Base-by-base conservation (phyloP, 345 rosid genomes). In the Kernera saxatilis region DNA sequence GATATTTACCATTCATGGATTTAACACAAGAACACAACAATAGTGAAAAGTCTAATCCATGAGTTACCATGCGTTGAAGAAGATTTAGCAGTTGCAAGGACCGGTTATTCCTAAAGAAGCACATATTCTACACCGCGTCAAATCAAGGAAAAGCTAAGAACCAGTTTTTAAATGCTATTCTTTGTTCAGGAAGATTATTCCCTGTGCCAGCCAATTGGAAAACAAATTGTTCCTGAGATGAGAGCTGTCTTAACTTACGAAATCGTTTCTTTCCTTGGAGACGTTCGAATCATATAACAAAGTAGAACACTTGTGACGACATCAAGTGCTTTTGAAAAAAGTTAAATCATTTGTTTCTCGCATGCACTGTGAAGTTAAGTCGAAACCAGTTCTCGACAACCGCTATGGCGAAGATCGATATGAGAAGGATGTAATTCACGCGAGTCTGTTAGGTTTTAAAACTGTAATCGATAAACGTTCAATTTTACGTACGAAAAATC, bases 31-130 rank as follows among this genome's bases (percentile, higher is more conserved):
- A 75, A 55, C 30, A 26, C 8, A 76, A 30, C 23, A 66, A 73
- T 23, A 50, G 37, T 69, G 18, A 77, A 55, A 57, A 41, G 19
- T 59, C 78, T 37, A 71, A 60, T 13, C 58, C 45, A 56, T 23
- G 74, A 79, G 84, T 80, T 60, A 84, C 85, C 90, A 89, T 86
- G 81, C 85, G 87, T 82, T 76, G 84, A 72, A 86, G 92, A 78
- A 90, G 86, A 78, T 10, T 81, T 75, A 85, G 85, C 73, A 88
- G 88, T 91, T 88, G 85, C 70, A 77, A 79, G 69, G 63, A 59
- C 62, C 22, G 49, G 8, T 64, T 14, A 69, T 30, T 52, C 48
- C 52, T 27, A 27, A 57, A 67, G 30, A 26, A 61, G 64, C 52
- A 61, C 65, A 61, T 52, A 53, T 68, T 61, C 74, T 60, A 62